phyloP scores from a whole-genome alignment of 345 rosid genomes.

The Eutrema heterophyllum region DNA sequence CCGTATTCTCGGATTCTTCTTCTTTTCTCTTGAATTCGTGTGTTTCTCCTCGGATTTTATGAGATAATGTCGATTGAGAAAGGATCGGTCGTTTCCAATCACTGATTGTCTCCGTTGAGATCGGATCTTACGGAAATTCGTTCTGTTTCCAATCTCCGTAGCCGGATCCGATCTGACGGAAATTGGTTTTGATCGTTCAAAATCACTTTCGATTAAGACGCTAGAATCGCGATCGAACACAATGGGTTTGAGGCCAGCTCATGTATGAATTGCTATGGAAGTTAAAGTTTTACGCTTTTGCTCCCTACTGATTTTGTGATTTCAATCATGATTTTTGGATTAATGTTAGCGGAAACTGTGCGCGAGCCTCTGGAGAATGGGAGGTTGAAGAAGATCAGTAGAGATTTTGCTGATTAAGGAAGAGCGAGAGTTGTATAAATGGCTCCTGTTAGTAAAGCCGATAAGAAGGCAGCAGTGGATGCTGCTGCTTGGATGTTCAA shows the following conservation, averaged over 20 bases:
- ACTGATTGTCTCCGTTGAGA: not conserved
- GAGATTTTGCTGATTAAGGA: slow-evolving; percentile 3
- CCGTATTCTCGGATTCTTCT: not conserved
- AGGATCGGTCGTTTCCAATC: not conserved
- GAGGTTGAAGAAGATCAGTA: slow-evolving; percentile 29
- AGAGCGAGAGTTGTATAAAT: slow-evolving; percentile 25
- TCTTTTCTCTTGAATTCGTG: not conserved
- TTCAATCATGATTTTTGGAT: not conserved
- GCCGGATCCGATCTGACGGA: slow-evolving; percentile 18
- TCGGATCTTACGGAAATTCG: slow-evolving; percentile 13
- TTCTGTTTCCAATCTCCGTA: not conserved
- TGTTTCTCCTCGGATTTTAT: not conserved
- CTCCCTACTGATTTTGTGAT: not conserved
- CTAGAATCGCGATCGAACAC: not conserved
- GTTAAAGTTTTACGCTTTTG: not conserved
- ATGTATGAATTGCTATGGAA: not conserved
- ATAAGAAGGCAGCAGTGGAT: slow-evolving; percentile 79
- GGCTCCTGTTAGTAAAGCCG: slow-evolving; percentile 72
- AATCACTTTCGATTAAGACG: not conserved
- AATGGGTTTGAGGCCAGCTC: not conserved
- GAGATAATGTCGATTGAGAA: not conserved
- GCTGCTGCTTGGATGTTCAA: slow-evolving; percentile 99
- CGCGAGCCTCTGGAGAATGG: slow-evolving; percentile 15
- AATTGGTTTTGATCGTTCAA: not conserved
- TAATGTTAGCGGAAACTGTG: not conserved